Evolutionary conservation across 805 yeast genomes (phyloP).

Genomic region (Sugiyamaella smithiae): DNA sequence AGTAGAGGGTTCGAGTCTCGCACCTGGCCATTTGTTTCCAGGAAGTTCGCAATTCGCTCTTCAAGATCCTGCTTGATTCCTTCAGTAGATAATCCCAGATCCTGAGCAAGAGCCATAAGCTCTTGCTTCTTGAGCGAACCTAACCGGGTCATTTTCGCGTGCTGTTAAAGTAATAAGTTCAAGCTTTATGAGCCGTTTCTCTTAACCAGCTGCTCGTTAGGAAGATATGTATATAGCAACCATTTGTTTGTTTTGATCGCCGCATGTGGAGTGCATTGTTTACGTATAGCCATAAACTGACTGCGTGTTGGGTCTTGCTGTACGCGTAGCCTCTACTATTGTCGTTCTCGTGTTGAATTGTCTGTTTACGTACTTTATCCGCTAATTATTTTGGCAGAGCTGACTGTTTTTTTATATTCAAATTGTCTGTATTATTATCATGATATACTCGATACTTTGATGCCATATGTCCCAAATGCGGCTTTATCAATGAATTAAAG

Average conservation of each 20-base stretch:
- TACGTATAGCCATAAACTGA: too few relatives aligned
- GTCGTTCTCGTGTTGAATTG: too few relatives aligned
- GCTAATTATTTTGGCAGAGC: too few relatives aligned
- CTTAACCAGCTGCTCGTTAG: constrained; percentile 1
- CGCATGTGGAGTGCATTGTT: not conserved
- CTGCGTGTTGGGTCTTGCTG: too few relatives aligned
- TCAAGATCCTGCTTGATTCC: constrained; percentile 34
- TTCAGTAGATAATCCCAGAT: constrained; percentile 33
- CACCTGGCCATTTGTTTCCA: constrained; percentile 20
- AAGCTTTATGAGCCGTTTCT: not conserved
- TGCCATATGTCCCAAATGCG: too few relatives aligned
- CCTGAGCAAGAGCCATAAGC: constrained; percentile 37
- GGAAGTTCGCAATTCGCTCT: constrained; percentile 25
- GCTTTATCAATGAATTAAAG: too few relatives aligned
- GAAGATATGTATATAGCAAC: not conserved
- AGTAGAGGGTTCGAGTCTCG: constrained; percentile 20
- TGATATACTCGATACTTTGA: too few relatives aligned
- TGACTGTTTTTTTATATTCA: too few relatives aligned
- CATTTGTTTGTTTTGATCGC: constrained; percentile 5
- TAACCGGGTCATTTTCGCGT: constrained; percentile 30
- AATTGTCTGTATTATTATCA: too few relatives aligned
- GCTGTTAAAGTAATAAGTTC: not conserved
- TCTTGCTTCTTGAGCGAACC: constrained; percentile 38
- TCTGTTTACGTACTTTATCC: too few relatives aligned
- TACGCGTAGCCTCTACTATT: too few relatives aligned